These are phyloP conservation scores for Triadica sebifera DNA, from an alignment of 345 rosid genomes.

Conservation along the genomic window DNA sequence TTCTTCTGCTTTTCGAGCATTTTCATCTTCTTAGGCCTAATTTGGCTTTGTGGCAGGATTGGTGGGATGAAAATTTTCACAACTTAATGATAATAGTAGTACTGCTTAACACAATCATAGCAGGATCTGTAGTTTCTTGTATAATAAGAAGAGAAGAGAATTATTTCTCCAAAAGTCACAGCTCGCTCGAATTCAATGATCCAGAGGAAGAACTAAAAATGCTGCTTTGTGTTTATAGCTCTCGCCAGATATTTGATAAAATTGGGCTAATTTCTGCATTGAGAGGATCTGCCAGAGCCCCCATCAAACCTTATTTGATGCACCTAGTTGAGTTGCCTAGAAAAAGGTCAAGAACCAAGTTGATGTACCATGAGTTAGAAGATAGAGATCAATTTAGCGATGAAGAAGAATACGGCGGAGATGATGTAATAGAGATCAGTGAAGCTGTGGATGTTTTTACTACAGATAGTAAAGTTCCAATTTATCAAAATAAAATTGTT, in stretches of 20 bases:
- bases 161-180: constrained; percentile 36
- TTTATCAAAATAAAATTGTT: constrained; percentile 56
- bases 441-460: constrained; percentile 60
- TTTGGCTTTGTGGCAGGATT: constrained; percentile 28
- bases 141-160: constrained; percentile 41
- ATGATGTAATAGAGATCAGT: constrained; percentile 67
- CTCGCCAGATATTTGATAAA: constrained; percentile 64
- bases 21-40: not conserved
- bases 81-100: constrained; percentile 49
- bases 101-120: constrained; percentile 53
- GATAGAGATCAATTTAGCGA: constrained; percentile 54
- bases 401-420: constrained; percentile 74
- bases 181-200: constrained; percentile 44
- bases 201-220: constrained; percentile 60
- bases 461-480: constrained; percentile 38
- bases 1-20: not conserved
- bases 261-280: constrained; percentile 55
- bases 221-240: constrained; percentile 61
- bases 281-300: constrained; percentile 39
- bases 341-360: constrained; percentile 37
- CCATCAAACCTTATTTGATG: constrained; percentile 54
- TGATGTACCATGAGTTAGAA: constrained; percentile 65
- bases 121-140: constrained; percentile 47
- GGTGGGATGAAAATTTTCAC: constrained; percentile 44
- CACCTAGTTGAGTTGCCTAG: constrained; percentile 76